Evolutionary conservation across 73 alveolate species (phyloP).

Genomic region (Paramecium bursaria): DNA sequence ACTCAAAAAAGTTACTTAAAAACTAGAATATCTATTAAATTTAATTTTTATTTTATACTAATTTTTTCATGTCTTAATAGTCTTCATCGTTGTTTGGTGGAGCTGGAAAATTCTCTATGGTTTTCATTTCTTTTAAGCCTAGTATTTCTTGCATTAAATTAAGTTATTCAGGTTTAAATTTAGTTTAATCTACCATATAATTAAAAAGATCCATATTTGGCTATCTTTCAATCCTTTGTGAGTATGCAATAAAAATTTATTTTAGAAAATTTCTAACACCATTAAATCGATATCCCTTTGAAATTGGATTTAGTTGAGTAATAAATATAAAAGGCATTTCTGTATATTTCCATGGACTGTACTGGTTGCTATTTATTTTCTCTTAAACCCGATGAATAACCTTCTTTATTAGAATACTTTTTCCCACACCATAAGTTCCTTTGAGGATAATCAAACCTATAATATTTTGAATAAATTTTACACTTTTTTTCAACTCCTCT

Average conservation of each 20-base stretch:
- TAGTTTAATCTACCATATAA: constrained; percentile 28
- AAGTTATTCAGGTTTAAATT: background rate
- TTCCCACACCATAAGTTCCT: constrained; percentile 55
- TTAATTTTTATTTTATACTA: background rate
- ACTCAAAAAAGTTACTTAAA: constrained; percentile 43
- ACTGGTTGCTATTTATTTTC: constrained; percentile 30
- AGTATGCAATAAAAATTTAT: background rate
- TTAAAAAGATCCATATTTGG: constrained; percentile 18
- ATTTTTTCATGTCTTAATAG: background rate
- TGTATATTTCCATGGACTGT: constrained; percentile 44
- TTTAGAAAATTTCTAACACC: constrained; percentile 27
- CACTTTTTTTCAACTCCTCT: constrained; percentile 54
- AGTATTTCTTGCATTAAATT: constrained; percentile 10
- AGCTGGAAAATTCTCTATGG: constrained; percentile 46
- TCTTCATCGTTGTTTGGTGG: constrained; percentile 15
- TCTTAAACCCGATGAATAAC: constrained; percentile 29
- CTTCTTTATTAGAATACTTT: constrained; percentile 23
- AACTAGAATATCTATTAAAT: background rate
- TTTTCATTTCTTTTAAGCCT: background rate
- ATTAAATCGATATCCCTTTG: constrained; percentile 25
- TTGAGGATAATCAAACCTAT: constrained; percentile 19
- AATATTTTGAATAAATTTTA: background rate
- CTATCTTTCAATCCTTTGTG: constrained; percentile 36
- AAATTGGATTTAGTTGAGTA: constrained; percentile 22
- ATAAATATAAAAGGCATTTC: constrained; percentile 4